phyloP scores from a whole-genome alignment of 2,329 filamentous ascomycete species.

The Alternaria gansuensis region DNA sequence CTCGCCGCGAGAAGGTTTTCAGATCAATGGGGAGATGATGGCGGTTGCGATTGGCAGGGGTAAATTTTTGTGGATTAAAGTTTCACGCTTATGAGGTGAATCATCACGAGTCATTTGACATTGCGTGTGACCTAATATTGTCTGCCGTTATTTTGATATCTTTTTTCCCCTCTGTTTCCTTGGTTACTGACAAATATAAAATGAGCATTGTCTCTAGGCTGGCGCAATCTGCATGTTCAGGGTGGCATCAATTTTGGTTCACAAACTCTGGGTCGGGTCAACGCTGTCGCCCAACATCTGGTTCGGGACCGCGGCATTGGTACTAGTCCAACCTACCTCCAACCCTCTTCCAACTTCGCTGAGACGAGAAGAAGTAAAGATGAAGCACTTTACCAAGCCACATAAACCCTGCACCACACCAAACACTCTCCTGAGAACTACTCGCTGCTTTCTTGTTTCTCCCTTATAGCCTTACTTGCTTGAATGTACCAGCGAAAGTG shows the following conservation, averaged over 20 bases:
- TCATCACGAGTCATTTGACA: constrained; percentile 5
- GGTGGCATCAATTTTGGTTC: constrained; percentile 3
- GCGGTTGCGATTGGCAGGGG: constrained; percentile 4
- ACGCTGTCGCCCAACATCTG: neutral
- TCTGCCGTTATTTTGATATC: constrained; percentile 3
- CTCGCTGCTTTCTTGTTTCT: constrained; percentile 1
- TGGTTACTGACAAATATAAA: neutral
- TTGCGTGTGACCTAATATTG: neutral
- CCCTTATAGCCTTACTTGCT: neutral
- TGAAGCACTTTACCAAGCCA: neutral
- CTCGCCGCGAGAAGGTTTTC: constrained; percentile 43
- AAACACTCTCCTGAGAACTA: neutral
- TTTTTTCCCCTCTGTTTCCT: neutral
- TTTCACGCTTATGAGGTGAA: constrained; percentile 6
- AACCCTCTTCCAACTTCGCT: neutral
- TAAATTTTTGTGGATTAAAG: constrained; percentile 2
- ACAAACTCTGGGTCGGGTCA: constrained; percentile 2
- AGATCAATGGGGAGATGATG: constrained; percentile 23
- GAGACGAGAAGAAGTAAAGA: constrained; percentile 1
- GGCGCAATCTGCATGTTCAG: neutral
- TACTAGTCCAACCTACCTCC: constrained; percentile 2
- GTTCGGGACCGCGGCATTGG: neutral
- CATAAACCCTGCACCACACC: neutral
- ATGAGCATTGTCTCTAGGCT: neutral
- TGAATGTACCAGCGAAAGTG: neutral